These are phyloP conservation scores for Dendrostoma leiphaemia DNA, from an alignment of 2,329 filamentous ascomycete species.

Conservation along the genomic window DNA sequence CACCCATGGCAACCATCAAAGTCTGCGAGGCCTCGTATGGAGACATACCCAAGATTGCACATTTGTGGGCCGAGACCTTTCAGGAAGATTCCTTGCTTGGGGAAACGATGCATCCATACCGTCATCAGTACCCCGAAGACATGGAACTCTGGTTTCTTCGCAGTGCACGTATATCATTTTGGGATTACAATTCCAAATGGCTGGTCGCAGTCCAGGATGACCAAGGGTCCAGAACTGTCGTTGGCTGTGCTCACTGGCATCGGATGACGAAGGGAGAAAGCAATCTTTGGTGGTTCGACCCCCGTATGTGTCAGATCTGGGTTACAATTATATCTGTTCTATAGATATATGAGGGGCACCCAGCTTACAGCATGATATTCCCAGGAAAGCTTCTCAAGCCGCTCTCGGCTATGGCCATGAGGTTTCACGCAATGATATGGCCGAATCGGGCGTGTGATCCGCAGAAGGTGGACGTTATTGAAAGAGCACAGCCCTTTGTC, in stretches of 20 bases:
- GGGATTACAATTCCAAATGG: conserved; percentile 27
- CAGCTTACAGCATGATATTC: neutral
- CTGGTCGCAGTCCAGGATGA: conserved; percentile 30
- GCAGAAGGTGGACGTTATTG: conserved; percentile 20
- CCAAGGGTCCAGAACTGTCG: no score
- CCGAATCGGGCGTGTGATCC: conserved; percentile 25
- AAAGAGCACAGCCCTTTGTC: conserved; percentile 22
- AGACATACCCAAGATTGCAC: conserved; percentile 28
- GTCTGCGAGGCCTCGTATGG: conserved; percentile 20
- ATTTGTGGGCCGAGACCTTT: conserved; percentile 31
- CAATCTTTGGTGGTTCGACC: neutral
- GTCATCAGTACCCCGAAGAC: conserved; percentile 29
- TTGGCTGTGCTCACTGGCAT: neutral
- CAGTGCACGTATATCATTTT: conserved; percentile 25
- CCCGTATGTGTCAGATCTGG: neutral
- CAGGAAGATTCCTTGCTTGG: conserved; percentile 33
- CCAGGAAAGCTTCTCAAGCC: conserved; percentile 2
- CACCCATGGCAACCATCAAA: no score
- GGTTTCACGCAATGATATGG: conserved; percentile 16
- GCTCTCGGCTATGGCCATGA: conserved; percentile 14
- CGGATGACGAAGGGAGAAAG: neutral
- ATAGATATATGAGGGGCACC: neutral
- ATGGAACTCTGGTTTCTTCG: conserved; percentile 30
- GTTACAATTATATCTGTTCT: neutral
- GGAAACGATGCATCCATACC: conserved; percentile 32